Conservation (phyloP, 1,284 basidiomycete species). For the Pyrrhoderma lamaoense region DNA sequence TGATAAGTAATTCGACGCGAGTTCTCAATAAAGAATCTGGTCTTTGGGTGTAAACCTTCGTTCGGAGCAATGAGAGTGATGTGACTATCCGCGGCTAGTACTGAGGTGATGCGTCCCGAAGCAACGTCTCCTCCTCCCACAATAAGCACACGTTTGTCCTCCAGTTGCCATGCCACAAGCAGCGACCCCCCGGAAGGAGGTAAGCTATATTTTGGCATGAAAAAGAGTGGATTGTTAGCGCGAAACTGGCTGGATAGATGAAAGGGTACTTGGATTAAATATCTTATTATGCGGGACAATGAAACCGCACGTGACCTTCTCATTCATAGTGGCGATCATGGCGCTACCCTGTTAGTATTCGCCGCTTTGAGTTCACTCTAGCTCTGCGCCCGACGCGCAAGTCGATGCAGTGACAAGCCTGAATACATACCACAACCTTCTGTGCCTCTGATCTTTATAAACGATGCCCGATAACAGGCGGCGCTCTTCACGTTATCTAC, state of each 20-base stretch:
- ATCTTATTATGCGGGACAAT: no score
- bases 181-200: slow-evolving; percentile 56
- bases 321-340: no score
- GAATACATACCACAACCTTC: not conserved
- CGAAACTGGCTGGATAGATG: no score
- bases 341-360: no score
- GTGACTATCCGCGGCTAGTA: slow-evolving; percentile 54
- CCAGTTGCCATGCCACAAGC: slow-evolving; percentile 83
- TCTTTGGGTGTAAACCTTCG: slow-evolving; percentile 53
- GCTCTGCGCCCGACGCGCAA: not conserved
- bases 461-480: slow-evolving; percentile 15
- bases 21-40: slow-evolving; percentile 44
- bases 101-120: slow-evolving; percentile 67
- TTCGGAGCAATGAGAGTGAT: slow-evolving; percentile 60
- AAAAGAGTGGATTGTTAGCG: not conserved
- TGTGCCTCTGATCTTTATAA: not conserved
- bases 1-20: slow-evolving; percentile 60
- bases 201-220: slow-evolving; percentile 3
- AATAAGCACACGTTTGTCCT: slow-evolving; percentile 72
- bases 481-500: slow-evolving; percentile 12
- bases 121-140: slow-evolving; percentile 88
- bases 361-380: not conserved
- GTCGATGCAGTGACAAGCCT: not conserved
- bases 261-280: no score
- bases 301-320: no score